Conservation (phyloP, 108 stramenopile species). For the Skeletonema potamos region DNA sequence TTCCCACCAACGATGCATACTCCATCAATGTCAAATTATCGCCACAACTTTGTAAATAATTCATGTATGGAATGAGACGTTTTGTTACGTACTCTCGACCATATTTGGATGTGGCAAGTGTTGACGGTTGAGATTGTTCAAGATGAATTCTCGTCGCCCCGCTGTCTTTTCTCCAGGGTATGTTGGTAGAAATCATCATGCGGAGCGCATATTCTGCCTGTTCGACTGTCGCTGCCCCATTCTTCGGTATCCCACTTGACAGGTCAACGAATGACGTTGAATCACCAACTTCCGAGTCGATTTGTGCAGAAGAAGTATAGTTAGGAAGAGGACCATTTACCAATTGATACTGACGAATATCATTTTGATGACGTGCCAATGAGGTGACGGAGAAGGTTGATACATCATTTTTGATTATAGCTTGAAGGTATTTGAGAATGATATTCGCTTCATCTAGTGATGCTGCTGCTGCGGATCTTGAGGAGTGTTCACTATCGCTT, state of each 20-base stretch:
- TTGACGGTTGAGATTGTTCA: slow-evolving; percentile 24
- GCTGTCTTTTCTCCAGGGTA: not conserved
- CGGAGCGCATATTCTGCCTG: not conserved
- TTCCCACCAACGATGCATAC: slow-evolving; percentile 67
- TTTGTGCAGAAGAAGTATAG: not conserved
- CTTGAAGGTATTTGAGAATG: slow-evolving; percentile 20
- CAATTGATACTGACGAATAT: not conserved
- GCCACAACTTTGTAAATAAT: not conserved
- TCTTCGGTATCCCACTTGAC: slow-evolving; percentile 1
- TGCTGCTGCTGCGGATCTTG: too few species aligned
- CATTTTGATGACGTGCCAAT: slow-evolving; percentile 10
- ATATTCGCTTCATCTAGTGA: slow-evolving; percentile 5
- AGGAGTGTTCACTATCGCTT: too few species aligned
- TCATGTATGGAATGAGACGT: slow-evolving; percentile 39
- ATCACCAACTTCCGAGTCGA: not conserved
- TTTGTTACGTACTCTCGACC: slow-evolving; percentile 36
- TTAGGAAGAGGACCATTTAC: slow-evolving; percentile 19
- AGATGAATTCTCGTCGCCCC: not conserved
- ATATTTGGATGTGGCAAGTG: slow-evolving; percentile 52
- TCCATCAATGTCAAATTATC: slow-evolving; percentile 62
- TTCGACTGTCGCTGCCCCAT: not conserved
- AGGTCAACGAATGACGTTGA: not conserved
- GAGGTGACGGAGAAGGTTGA: slow-evolving; percentile 36
- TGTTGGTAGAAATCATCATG: not conserved
- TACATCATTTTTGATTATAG: slow-evolving; percentile 34